A percentile compares a stretch with the other conserved stretches of the same genome.
These are phyloP conservation scores for Kwoniella botswanensis DNA, from an alignment of 768 basidiomycete genomes.

Conservation along the genomic window DNA sequence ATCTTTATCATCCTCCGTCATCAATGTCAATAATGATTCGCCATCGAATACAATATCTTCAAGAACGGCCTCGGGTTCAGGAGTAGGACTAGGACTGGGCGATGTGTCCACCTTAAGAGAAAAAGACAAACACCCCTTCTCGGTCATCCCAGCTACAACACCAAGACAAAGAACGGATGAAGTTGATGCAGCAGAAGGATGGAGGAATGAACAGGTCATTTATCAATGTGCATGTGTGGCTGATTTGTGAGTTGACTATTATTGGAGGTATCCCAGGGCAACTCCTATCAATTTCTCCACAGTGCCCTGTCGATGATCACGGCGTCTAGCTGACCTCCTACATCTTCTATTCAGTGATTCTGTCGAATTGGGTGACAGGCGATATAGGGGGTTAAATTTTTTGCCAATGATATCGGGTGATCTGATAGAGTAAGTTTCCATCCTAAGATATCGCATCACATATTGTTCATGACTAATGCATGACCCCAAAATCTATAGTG, in stretches of 20 bases:
- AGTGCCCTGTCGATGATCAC: too few species aligned
- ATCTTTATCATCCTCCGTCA: conserved; percentile 14
- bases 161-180: conserved; percentile 15
- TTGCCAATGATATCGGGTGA: conserved; percentile 51
- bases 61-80: background rate
- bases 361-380: conserved; percentile 30
- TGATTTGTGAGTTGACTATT: conserved; percentile 48
- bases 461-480: background rate
- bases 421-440: conserved; percentile 50
- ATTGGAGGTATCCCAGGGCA: too few species aligned
- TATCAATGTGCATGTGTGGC: conserved; percentile 59
- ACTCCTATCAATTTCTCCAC: too few species aligned
- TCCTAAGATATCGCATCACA: background rate
- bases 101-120: background rate
- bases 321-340: too few species aligned
- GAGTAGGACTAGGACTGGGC: conserved; percentile 17
- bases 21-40: background rate
- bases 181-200: conserved; percentile 48
- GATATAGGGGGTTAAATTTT: conserved; percentile 55
- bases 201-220: conserved; percentile 48
- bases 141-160: background rate
- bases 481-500: conserved; percentile 26
- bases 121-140: conserved; percentile 8
- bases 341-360: conserved; percentile 31
- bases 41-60: background rate